Percentiles rank a stretch among this genome's conserved stretches.
phyloP scores from a whole-genome alignment of 2,329 filamentous ascomycete genomes.

The Aspergillus sp. region DNA sequence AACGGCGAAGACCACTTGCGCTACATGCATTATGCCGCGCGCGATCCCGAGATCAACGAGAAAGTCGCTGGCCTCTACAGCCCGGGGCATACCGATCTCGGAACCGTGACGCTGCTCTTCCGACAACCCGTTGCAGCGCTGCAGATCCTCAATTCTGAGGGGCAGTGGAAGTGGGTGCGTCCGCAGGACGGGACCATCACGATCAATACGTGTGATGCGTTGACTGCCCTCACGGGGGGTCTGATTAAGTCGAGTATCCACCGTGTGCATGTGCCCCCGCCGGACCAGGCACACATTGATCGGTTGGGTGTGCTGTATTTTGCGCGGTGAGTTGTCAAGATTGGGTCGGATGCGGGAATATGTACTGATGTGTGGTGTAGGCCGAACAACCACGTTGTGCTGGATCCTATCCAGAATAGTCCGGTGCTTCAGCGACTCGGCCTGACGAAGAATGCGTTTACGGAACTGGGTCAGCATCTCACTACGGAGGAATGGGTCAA shows the following conservation, averaged over 20 bases:
- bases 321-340: slow-evolving; percentile 35
- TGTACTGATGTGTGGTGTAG: slow-evolving; percentile 10
- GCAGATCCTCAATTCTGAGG: slow-evolving; percentile 52
- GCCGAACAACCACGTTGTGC: slow-evolving; percentile 43
- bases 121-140: slow-evolving; percentile 57
- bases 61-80: slow-evolving; percentile 45
- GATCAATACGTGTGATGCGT: slow-evolving; percentile 51
- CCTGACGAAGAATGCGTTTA: slow-evolving; percentile 37
- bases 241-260: slow-evolving; percentile 52
- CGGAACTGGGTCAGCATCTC: slow-evolving; percentile 39
- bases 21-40: slow-evolving; percentile 59
- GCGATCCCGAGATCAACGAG: slow-evolving; percentile 48
- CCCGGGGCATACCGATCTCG: slow-evolving; percentile 56
- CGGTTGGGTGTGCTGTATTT: slow-evolving; percentile 46
- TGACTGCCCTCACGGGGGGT: slow-evolving; percentile 50
- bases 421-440: slow-evolving; percentile 36
- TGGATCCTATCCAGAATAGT: slow-evolving; percentile 38
- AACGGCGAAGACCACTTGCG: slow-evolving; percentile 60
- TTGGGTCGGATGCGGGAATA: background rate
- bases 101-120: slow-evolving; percentile 57
- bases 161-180: slow-evolving; percentile 51
- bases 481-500: slow-evolving; percentile 43
- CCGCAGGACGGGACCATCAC: slow-evolving; percentile 52
- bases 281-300: slow-evolving; percentile 47
- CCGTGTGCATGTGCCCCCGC: slow-evolving; percentile 48